Base-by-base conservation (phyloP, 257 asterid species). In the Rubia yunnanensis region DNA sequence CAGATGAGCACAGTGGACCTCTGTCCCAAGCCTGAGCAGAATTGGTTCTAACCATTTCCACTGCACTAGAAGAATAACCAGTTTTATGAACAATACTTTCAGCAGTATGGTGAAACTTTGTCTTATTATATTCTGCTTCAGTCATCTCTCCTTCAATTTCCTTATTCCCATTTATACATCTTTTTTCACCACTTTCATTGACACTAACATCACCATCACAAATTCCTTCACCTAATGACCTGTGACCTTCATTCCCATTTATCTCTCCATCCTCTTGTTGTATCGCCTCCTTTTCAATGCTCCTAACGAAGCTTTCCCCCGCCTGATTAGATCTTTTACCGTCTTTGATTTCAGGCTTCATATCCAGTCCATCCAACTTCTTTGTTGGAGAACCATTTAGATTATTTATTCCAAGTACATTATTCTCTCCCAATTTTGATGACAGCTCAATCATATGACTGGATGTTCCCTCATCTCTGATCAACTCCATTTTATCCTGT, bases 401-500 rank as follows among this genome's bases (percentile, higher is more conserved):
- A 49, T 58, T 62, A 39, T 57, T 71, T 69, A 31, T 60, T 50
- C 70, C 66, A 63, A 53, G 69, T 27, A 36, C 31, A 59, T 53
- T 38, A 59, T 53, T 77, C 49, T 77, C 66, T 76, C 68, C 84
- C 68, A 65, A 63, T n/a, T 57, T 36, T 60, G 49, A 35, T 68
- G 79, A 64, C 65, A 69, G 69, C 55, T 55, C 76, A 35, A 65
- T 50, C 72, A 7, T 74, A 34, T 59, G 75, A 56, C 59, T 32
- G 24, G 48, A 31, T 39, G 15, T 66, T 59, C 56, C 54, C n/a
- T 58, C 49, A 61, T 72, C 72, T 61, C 78, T 64, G 23, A 44
- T 17, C 52, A 44, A 17, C 75, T 92, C 95, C 70, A 1, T 61
- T 62, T 73, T 35, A 78, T 89, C 96, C 76, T 89, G 96, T 11